Conservation (phyloP, 495 filamentous ascomycete genomes). For the Oidiodendron maius region DNA sequence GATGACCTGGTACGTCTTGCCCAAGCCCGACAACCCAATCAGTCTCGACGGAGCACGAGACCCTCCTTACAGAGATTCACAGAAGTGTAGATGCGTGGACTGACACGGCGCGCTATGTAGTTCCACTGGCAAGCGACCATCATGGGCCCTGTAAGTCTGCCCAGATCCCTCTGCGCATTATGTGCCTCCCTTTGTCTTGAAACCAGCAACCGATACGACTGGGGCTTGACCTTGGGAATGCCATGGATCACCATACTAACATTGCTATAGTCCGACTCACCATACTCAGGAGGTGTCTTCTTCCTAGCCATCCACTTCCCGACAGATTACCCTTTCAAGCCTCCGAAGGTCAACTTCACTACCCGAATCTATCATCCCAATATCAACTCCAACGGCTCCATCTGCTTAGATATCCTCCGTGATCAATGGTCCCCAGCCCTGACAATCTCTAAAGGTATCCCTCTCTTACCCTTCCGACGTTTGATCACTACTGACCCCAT, state of each 20-base stretch:
- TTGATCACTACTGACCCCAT: not conserved
- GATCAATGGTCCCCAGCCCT: constrained; percentile 99
- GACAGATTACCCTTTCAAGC: constrained; percentile 99
- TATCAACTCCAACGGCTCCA: constrained; percentile 99
- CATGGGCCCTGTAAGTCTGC: constrained; percentile 90
- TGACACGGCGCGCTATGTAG: constrained; percentile 39
- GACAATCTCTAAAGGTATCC: constrained; percentile 94
- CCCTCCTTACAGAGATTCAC: constrained; percentile 11
- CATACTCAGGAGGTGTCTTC: constrained; percentile 96
- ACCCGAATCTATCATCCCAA: constrained; percentile 99
- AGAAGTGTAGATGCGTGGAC: constrained; percentile 7
- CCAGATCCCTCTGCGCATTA: constrained; percentile 16
- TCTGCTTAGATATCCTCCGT: constrained; percentile 95
- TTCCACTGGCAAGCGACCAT: constrained; percentile 99
- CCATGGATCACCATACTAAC: constrained; percentile 26
- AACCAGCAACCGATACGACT: not conserved
- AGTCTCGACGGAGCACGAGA: constrained; percentile 14
- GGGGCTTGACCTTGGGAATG: constrained; percentile 8
- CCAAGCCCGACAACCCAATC: not conserved
- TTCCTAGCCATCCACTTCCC: constrained; percentile 98
- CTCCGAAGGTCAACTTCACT: constrained; percentile 99
- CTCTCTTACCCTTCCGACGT: not conserved
- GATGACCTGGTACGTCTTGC: constrained; percentile 85
- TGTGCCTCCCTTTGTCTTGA: not conserved
- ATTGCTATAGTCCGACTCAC: constrained; percentile 64